These are phyloP conservation scores for Backusella parvicylindrica DNA, from an alignment of 192 early-diverging fungal genomes.

Conservation along the genomic window DNA sequence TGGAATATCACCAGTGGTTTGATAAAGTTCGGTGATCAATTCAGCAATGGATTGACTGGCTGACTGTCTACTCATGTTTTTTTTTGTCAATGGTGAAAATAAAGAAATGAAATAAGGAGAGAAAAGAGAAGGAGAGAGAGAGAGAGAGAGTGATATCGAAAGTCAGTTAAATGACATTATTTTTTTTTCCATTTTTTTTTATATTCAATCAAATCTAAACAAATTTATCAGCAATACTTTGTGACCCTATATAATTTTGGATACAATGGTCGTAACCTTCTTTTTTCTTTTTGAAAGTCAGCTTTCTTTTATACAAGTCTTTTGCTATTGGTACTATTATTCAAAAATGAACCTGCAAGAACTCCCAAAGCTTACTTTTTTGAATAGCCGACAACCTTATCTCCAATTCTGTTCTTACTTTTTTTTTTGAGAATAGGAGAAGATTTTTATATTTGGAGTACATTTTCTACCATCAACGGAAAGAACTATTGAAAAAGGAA, in stretches of 20 bases:
- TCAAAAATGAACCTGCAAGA: background rate
- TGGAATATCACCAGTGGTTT: slow-evolving; percentile 66
- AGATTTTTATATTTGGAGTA: background rate
- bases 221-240: background rate
- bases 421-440: background rate
- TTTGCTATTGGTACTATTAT: background rate
- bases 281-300: slow-evolving; percentile 1
- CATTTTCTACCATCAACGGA: background rate
- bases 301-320: background rate
- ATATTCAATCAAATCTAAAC: background rate
- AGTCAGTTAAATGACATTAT: background rate
- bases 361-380: background rate
- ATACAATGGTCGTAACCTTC: background rate
- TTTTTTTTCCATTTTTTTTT: background rate
- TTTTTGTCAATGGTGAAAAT: background rate
- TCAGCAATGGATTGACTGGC: slow-evolving; percentile 16
- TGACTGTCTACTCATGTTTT: background rate
- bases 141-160: background rate
- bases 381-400: background rate
- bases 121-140: background rate
- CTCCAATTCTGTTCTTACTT: background rate
- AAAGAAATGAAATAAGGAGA: background rate
- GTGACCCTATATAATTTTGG: background rate
- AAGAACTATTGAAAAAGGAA: background rate
- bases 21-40: slow-evolving; percentile 27